These are phyloP conservation scores for Rhizophagus prolifer DNA, from an alignment of 192 early-diverging fungal genomes.

Conservation along the genomic window DNA sequence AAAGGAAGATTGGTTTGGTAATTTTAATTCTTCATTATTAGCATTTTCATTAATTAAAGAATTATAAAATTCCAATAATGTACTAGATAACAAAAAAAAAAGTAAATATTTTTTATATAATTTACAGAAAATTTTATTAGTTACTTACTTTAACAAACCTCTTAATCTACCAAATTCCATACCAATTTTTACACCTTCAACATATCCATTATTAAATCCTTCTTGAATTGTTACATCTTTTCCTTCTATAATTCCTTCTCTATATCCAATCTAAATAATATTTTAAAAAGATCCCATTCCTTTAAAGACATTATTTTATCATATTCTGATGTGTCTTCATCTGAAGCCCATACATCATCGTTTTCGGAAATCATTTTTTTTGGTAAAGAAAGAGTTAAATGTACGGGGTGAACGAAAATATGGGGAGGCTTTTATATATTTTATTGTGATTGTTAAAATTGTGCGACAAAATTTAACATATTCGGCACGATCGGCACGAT, in stretches of 20 bases:
- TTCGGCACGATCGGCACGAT: too few relatives aligned
- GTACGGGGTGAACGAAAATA: too few relatives aligned
- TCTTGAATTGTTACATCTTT: slow-evolving; percentile 52
- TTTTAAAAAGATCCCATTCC: slow-evolving; percentile 45
- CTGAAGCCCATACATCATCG: slow-evolving; percentile 52
- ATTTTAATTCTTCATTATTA: neutral
- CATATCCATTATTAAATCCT: slow-evolving; percentile 58
- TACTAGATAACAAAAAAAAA: neutral
- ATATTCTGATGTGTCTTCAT: slow-evolving; percentile 43
- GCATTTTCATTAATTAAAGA: neutral
- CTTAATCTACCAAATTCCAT: slow-evolving; percentile 46
- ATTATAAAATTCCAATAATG: neutral
- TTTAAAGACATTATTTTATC: slow-evolving; percentile 50
- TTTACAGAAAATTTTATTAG: too few relatives aligned
- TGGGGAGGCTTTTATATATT: too few relatives aligned
- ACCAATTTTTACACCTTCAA: slow-evolving; percentile 48
- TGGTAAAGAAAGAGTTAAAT: neutral
- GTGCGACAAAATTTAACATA: too few relatives aligned
- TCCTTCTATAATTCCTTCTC: slow-evolving; percentile 58
- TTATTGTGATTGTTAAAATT: too few relatives aligned
- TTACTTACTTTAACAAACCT: slow-evolving; percentile 46
- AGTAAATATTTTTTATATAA: neutral
- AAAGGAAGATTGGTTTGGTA: neutral
- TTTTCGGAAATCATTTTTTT: neutral
- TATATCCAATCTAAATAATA: slow-evolving; percentile 52